A percentile compares a stretch with the other conserved stretches of the same genome.
phyloP scores from a whole-genome alignment of 2,329 filamentous ascomycete genomes.

The Grosmannia clavigera region DNA sequence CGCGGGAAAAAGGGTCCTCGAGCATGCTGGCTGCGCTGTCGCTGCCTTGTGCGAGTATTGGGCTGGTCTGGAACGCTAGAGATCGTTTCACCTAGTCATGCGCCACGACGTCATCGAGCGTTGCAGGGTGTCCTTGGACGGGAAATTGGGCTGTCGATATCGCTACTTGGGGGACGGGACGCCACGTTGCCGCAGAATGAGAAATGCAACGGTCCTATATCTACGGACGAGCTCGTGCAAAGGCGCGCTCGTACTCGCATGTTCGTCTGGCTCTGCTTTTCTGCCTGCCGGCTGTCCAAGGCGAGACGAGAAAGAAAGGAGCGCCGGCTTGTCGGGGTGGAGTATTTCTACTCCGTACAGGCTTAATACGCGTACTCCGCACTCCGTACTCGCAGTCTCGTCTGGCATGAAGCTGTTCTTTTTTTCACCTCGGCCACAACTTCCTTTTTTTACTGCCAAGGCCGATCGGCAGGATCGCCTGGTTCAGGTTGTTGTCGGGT shows the following conservation, averaged over 20 bases:
- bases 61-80: neutral
- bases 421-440: neutral
- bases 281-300: neutral
- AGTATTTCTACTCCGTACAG: neutral
- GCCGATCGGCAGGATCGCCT: neutral
- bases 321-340: neutral
- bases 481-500: neutral
- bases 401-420: neutral
- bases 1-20: no score
- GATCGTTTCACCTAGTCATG: neutral
- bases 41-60: no score
- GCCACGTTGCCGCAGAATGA: neutral
- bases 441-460: neutral
- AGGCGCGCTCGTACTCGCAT: neutral
- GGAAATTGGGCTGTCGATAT: neutral
- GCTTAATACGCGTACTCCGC: no score
- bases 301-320: neutral
- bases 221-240: neutral
- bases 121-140: neutral
- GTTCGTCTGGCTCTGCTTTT: neutral
- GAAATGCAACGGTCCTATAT: neutral
- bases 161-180: neutral
- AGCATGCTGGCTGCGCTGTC: no score
- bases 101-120: conserved; percentile 5
- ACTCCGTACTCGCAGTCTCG: no score